A percentile compares a stretch with the other conserved stretches of the same genome.
These are phyloP conservation scores for Berkeleyomyces basicola DNA, from an alignment of 2,329 filamentous ascomycete species.

Conservation along the genomic window DNA sequence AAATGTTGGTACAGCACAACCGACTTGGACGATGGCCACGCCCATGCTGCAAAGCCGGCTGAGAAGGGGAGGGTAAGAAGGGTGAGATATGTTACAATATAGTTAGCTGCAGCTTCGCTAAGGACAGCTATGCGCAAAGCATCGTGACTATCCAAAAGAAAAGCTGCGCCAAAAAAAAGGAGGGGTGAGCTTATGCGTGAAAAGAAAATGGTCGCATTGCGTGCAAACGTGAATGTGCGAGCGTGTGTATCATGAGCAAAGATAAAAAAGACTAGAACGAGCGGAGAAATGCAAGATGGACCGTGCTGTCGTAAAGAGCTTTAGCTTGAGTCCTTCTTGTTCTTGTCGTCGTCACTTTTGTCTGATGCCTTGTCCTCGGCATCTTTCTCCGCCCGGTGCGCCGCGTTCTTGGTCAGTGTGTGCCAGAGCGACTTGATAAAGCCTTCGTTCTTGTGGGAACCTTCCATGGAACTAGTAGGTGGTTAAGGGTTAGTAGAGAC, in stretches of 20 bases:
- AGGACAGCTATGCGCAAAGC: too few relatives aligned
- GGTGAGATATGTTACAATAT: conserved; percentile 1
- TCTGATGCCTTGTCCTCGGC: conserved; percentile 16
- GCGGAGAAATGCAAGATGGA: background rate
- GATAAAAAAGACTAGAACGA: background rate
- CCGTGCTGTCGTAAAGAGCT: background rate
- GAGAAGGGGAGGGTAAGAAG: background rate
- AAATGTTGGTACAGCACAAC: conserved; percentile 10
- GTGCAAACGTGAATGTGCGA: background rate
- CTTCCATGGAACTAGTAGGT: background rate
- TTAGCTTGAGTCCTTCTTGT: conserved; percentile 14
- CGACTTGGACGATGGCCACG: background rate
- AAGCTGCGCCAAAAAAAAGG: background rate
- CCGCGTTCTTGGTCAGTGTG: conserved; percentile 63
- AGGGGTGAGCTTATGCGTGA: background rate
- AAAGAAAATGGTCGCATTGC: too few relatives aligned
- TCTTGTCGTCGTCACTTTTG: conserved; percentile 16
- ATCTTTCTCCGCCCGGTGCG: conserved; percentile 28
- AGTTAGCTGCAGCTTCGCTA: background rate
- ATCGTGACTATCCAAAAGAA: background rate
- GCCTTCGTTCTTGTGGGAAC: conserved; percentile 60
- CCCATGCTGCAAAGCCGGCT: background rate
- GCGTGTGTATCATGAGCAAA: conserved; percentile 10
- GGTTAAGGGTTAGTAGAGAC: background rate
- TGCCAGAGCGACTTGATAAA: conserved; percentile 93